A percentile compares a stretch with the other conserved stretches of the same genome.
These are phyloP conservation scores for Pleurotus pulmonarius DNA, from an alignment of 768 basidiomycete species.

Conservation along the genomic window DNA sequence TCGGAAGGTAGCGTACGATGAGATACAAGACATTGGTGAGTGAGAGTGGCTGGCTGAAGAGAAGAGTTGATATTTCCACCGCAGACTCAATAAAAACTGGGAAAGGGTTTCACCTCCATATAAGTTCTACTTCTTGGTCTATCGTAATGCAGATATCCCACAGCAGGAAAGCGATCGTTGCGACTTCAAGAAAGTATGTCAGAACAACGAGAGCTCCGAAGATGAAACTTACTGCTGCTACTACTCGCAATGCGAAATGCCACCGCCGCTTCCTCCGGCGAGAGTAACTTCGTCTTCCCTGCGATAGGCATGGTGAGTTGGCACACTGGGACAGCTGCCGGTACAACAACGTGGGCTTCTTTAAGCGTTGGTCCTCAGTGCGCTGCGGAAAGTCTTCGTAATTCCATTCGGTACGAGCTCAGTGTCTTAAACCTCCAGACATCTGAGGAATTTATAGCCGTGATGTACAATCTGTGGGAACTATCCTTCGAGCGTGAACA, in stretches of 20 bases:
- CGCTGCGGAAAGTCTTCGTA: no score
- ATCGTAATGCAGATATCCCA: conserved; percentile 13
- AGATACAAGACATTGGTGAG: conserved; percentile 8
- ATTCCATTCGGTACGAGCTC: no score
- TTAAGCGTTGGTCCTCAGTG: no score
- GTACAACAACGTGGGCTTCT: no score
- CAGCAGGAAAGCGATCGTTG: conserved; percentile 3
- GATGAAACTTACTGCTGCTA: neutral
- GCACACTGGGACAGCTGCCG: no score
- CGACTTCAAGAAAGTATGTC: neutral
- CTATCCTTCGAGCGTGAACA: no score
- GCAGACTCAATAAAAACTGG: neutral
- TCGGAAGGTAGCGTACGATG: conserved; percentile 8
- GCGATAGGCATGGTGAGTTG: no score
- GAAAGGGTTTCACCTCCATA: conserved; percentile 8
- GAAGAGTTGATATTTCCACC: neutral
- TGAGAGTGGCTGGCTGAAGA: neutral
- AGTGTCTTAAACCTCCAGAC: no score
- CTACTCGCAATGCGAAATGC: neutral
- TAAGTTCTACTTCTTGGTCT: conserved; percentile 6
- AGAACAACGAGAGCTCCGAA: neutral
- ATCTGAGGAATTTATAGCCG: no score
- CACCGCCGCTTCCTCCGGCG: neutral
- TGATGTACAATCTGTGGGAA: no score
- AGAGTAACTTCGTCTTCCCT: neutral